Conservation (phyloP, 345 rosid genomes). For the Populus alba region DNA sequence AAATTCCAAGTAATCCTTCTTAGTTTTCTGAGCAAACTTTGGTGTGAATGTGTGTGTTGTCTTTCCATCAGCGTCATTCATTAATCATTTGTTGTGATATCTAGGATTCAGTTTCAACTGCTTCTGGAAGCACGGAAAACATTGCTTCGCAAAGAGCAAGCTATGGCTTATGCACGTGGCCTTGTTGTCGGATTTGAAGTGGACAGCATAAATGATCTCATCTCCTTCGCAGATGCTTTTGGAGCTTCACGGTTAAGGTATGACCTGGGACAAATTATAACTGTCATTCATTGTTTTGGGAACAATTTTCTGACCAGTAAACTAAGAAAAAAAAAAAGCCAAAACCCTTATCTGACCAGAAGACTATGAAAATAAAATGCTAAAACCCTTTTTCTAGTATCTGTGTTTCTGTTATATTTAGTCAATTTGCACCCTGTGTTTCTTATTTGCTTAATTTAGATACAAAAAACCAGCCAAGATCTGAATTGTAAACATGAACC, state of each 20-base stretch:
- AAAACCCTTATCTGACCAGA: not conserved
- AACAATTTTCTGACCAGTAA: not conserved
- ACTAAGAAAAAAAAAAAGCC: not conserved
- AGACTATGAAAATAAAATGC: not conserved
- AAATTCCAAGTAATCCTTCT: conserved; percentile 59
- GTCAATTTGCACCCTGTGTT: not conserved
- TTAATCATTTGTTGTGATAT: conserved; percentile 17
- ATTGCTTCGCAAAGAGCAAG: conserved; percentile 74
- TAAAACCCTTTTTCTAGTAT: not conserved
- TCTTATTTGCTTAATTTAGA: not conserved
- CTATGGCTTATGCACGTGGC: conserved; percentile 85
- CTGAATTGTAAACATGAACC: not conserved
- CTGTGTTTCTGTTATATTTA: not conserved
- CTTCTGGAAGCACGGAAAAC: conserved; percentile 64
- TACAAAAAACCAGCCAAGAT: not conserved
- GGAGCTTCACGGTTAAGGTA: conserved; percentile 80
- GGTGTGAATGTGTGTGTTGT: not conserved
- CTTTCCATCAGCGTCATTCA: conserved; percentile 4
- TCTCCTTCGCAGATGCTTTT: conserved; percentile 68
- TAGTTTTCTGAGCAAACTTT: not conserved
- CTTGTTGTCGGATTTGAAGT: conserved; percentile 73
- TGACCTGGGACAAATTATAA: not conserved
- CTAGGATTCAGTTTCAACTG: conserved; percentile 70
- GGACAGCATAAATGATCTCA: conserved; percentile 66
- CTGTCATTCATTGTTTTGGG: not conserved